Evolutionary conservation across 2,329 filamentous ascomycete genomes (phyloP).

Genomic region (Metarhizium robertsii): DNA sequence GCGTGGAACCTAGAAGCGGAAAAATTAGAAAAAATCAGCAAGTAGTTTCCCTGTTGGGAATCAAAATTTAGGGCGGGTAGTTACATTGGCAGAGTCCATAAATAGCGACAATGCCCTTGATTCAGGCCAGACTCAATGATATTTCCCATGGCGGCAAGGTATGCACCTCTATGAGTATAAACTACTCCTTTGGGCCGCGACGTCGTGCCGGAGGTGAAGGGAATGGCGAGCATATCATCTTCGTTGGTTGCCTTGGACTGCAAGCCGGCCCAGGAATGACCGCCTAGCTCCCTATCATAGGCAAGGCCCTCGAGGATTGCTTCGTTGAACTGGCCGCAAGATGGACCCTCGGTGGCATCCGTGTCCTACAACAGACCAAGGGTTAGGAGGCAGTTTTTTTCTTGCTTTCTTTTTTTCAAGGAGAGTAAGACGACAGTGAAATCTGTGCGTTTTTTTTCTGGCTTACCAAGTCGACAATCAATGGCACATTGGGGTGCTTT

Average conservation of each 20-base stretch:
- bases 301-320: slow-evolving; percentile 72
- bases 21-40: background rate
- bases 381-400: no score
- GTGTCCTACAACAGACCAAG: slow-evolving; percentile 48
- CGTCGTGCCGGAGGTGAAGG: slow-evolving; percentile 91
- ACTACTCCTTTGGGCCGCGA: slow-evolving; percentile 87
- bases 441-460: no score
- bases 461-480: slow-evolving; percentile 62
- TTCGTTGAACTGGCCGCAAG: slow-evolving; percentile 73
- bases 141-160: slow-evolving; percentile 77
- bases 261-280: slow-evolving; percentile 67
- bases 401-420: no score
- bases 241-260: slow-evolving; percentile 64
- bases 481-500: slow-evolving; percentile 50
- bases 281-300: slow-evolving; percentile 57
- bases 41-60: background rate
- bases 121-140: slow-evolving; percentile 85
- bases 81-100: slow-evolving; percentile 91
- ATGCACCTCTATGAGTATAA: slow-evolving; percentile 80
- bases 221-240: slow-evolving; percentile 73
- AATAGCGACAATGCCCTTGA: slow-evolving; percentile 63
- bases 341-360: slow-evolving; percentile 63
- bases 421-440: no score
- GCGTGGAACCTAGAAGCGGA: slow-evolving; percentile 48
- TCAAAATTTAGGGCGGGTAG: background rate